Evolutionary conservation across 2,329 filamentous ascomycete genomes (phyloP), one percentile per base, ranked within the genome.

Genomic region (Aureobasidium namibiae): DNA sequence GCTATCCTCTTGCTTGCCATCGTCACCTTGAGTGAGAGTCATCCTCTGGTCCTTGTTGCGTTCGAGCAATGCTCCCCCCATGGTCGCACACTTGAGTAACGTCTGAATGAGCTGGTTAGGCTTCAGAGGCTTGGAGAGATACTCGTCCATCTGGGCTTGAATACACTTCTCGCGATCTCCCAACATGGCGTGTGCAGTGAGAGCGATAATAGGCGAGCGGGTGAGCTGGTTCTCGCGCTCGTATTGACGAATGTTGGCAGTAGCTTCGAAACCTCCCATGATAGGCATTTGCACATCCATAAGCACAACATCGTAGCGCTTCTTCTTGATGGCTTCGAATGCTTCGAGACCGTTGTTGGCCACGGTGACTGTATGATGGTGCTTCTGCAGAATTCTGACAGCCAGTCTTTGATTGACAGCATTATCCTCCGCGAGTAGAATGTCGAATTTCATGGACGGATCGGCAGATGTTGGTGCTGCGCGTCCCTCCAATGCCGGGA

Each of bases 221-320:
- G 89, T 85, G 34, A 90, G 82, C 59, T 86, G 87, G 65, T 90
- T 83, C 64, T 86, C 88, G 61, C 87, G 85, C 73, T 99, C 94
- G 73, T 92, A 97, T 72, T 96, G 91, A 68, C 94, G 85, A 65
- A 99, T 99, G 78, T 96, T 96, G 65, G 86, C 89, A 4, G 94
- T 99, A 14, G 94, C 92, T 75, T 99, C 94, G 70, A 99, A 97
- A 45, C 94, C 94, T 70, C 94, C 94, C 92, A 97, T 97, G 68
- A 97, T 89, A n/a, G 94, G 94, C 94, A 99, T 99, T 72, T 97
- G 94, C 18, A 99, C 94, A 70, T 99, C 94, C 94, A 99, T 99
- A 50, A 99, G 81, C 64, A 99, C 94, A 62, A 96, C 90, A 72
- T 99, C 94, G 72, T 95, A 99, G 70, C 90, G 88, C 76, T 88